Evolutionary conservation across 805 yeast genomes (phyloP), one percentile per base, ranked within the genome.

Genomic region (Metschnikowia orientalis): DNA sequence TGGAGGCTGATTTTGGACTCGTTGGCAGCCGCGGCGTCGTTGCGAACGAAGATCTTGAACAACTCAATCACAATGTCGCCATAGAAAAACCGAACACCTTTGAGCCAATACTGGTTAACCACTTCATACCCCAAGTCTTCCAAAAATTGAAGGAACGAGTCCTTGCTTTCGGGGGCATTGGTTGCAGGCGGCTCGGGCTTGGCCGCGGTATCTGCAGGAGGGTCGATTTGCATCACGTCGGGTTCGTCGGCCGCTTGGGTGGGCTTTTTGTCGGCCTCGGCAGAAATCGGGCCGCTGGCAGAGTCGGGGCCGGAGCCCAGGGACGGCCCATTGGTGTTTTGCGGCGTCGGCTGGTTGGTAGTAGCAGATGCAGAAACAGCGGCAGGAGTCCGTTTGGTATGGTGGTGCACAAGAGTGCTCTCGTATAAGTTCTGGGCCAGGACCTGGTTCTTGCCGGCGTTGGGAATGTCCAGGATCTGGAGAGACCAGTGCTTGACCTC

Each of bases 41-140:
- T 66, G 30, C 69, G 46, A 4, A 70, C 52, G 29, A 59, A 69
- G 8, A 72, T 50, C 47, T 72, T 67, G 56, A 62, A 74, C 35
- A 82, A 53, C 44, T 79, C 85, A 33, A 84, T 72, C 19, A 77
- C 73, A 4, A 78, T 59, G 45, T 75, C 75, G 5, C 75, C 76
- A 44, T 78, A 71, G 47, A 77, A 79, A 44, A 77, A 79, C 32
- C 81, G 64, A 8, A 68, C 56, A 1, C 94, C 94, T 34, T 65
- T 62, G 9, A 67, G 53, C 75, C 82, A 73, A 55, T 68, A 81
- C 48, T 75, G 80, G 32, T 69, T 72, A 29, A 77, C 77, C 18
- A 71, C 69, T 34, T 69, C 71, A 59, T 85, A 88, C 1, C 95
- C 95, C 30, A 89, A 60, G 31, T 76, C 82, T 27, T 67, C 71